Conservation (phyloP, 768 basidiomycete species). For the Russula sp. region DNA sequence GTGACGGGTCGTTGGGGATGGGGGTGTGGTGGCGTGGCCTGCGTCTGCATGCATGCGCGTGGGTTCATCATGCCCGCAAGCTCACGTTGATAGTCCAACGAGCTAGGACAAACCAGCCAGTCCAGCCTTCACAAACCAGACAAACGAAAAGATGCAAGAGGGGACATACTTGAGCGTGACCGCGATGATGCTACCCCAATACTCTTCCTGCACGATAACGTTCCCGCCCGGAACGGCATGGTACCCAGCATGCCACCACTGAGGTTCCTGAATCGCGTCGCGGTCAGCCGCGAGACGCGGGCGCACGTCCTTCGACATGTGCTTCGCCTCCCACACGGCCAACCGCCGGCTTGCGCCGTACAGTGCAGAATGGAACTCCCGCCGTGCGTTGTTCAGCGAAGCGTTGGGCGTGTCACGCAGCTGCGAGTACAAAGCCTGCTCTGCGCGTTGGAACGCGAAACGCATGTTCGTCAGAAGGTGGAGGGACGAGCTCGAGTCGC, state of each 20-base stretch:
- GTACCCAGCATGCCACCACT: constrained; percentile 57
- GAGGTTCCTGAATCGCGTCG: constrained; percentile 41
- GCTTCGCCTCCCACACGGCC: constrained; percentile 49
- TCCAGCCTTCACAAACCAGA: background rate
- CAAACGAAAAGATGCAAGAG: background rate
- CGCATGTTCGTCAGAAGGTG: constrained; percentile 45
- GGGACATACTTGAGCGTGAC: constrained; percentile 58
- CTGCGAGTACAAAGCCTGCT: constrained; percentile 54
- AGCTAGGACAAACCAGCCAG: constrained; percentile 34
- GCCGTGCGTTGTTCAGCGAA: constrained; percentile 56
- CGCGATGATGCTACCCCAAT: constrained; percentile 76
- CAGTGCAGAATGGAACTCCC: constrained; percentile 49
- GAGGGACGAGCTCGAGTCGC: constrained; percentile 30
- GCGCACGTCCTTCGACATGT: constrained; percentile 36
- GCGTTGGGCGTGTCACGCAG: constrained; percentile 41
- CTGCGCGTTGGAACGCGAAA: constrained; percentile 50
- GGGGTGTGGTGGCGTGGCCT: background rate
- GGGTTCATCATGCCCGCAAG: constrained; percentile 29
- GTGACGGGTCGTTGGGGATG: background rate
- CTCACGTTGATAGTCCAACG: constrained; percentile 50
- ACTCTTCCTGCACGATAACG: constrained; percentile 60
- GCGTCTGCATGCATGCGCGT: background rate
- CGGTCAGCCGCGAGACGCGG: constrained; percentile 18
- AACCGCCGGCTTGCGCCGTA: constrained; percentile 46
- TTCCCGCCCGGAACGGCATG: constrained; percentile 64